These are phyloP conservation scores for Elongisporangium anandrum DNA, from an alignment of 352 stramenopile genomes.

Conservation along the genomic window DNA sequence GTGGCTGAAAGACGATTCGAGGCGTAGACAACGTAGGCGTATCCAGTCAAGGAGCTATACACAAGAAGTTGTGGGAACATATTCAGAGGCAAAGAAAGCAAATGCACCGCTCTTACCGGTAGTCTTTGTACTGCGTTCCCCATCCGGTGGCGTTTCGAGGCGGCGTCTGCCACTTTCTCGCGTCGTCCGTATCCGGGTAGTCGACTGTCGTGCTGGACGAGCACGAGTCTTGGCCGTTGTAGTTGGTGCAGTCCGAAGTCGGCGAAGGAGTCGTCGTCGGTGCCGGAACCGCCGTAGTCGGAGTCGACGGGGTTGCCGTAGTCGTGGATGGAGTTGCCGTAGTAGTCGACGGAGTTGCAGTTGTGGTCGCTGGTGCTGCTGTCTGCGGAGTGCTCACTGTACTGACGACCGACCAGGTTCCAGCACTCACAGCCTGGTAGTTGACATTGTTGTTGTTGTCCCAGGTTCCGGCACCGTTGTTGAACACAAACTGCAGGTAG, in stretches of 20 bases:
- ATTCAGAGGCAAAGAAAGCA: no score
- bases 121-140: conserved; percentile 35
- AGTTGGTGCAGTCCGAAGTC: conserved; percentile 28
- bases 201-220: conserved; percentile 11
- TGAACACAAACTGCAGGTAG: conserved; percentile 38
- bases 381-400: conserved; percentile 19
- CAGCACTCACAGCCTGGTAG: conserved; percentile 30
- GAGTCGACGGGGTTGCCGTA: no score
- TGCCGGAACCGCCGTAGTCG: no score
- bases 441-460: conserved; percentile 37
- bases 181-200: conserved; percentile 16
- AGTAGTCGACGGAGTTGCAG: no score
- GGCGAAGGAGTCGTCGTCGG: no score
- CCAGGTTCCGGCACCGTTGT: conserved; percentile 32
- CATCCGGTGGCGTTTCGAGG: conserved; percentile 27
- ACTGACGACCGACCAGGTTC: conserved; percentile 31
- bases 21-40: conserved; percentile 40
- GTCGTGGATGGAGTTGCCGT: no score
- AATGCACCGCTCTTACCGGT: conserved; percentile 7
- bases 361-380: conserved; percentile 7
- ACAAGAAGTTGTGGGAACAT: no score
- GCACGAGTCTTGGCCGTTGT: conserved; percentile 27
- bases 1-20: conserved; percentile 23
- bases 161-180: conserved; percentile 44
- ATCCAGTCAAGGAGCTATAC: conserved; percentile 26